Evolutionary conservation across 2,329 filamentous ascomycete genomes (phyloP).

Genomic region (Colletotrichum sublineola): DNA sequence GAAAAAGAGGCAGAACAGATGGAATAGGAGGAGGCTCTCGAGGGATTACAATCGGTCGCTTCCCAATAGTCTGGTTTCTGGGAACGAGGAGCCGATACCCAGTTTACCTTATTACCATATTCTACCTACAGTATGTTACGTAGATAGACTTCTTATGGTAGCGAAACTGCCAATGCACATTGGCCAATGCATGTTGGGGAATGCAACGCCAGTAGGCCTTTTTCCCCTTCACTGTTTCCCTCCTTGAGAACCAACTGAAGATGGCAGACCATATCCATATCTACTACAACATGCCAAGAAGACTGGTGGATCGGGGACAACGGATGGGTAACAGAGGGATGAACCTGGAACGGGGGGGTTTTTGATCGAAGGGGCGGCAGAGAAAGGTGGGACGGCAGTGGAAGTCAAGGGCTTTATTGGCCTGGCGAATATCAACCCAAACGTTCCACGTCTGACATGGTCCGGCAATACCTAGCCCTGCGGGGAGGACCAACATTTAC

Average conservation of each 20-base stretch:
- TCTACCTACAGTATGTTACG: no score
- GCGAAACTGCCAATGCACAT: background rate
- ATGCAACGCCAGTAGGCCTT: background rate
- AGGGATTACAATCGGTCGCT: background rate
- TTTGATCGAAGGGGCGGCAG: constrained; percentile 3
- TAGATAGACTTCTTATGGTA: background rate
- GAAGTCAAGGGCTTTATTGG: constrained; percentile 33
- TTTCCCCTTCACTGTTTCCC: no score
- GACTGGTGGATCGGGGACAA: background rate
- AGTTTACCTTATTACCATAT: background rate
- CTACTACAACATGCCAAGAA: background rate
- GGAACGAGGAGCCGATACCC: background rate
- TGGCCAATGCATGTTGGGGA: background rate
- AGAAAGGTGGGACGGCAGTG: constrained; percentile 34
- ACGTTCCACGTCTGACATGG: constrained; percentile 38
- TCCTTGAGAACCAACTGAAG: no score
- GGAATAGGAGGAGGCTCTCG: background rate
- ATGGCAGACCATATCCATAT: no score
- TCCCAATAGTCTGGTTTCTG: background rate
- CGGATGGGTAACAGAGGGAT: constrained; percentile 5
- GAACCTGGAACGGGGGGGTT: constrained; percentile 3
- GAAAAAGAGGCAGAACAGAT: background rate
- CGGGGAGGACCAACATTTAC: background rate
- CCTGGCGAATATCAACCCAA: constrained; percentile 34
- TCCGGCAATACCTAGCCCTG: constrained; percentile 31